Conservation (phyloP, 768 basidiomycete species). For the Favolaschia claudopus region DNA sequence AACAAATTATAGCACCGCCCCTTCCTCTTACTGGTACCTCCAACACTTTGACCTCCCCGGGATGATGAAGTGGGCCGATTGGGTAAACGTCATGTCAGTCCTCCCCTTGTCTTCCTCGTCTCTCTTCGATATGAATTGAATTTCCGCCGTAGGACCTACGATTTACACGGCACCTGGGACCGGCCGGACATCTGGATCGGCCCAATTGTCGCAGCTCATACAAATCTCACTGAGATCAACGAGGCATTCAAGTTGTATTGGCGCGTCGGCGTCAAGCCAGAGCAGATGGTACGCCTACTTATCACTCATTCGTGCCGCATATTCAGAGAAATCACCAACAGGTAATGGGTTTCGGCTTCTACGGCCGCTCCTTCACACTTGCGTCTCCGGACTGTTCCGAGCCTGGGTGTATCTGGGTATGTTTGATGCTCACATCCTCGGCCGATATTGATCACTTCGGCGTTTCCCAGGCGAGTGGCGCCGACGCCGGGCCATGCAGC, state of each 20-base stretch:
- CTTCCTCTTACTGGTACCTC: slow-evolving; percentile 38
- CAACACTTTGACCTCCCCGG: slow-evolving; percentile 38
- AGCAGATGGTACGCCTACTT: slow-evolving; percentile 22
- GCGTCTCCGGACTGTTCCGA: slow-evolving; percentile 22
- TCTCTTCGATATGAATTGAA: slow-evolving; percentile 4
- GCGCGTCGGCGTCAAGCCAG: slow-evolving; percentile 29
- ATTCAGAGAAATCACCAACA: not conserved
- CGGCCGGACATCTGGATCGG: slow-evolving; percentile 25
- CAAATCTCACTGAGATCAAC: slow-evolving; percentile 34
- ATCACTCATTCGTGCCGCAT: not conserved
- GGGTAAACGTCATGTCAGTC: slow-evolving; percentile 22
- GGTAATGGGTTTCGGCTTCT: slow-evolving; percentile 36
- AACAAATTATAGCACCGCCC: slow-evolving; percentile 24
- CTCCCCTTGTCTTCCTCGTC: not conserved
- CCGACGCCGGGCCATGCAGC: slow-evolving; percentile 20
- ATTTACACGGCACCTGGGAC: slow-evolving; percentile 39
- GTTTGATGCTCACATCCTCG: not conserved
- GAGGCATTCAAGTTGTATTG: slow-evolving; percentile 31
- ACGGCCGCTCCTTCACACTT: slow-evolving; percentile 36
- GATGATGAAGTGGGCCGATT: slow-evolving; percentile 30
- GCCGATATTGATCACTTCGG: too few relatives aligned
- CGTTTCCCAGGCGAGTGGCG: slow-evolving; percentile 18
- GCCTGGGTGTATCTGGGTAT: slow-evolving; percentile 29
- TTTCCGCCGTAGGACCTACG: slow-evolving; percentile 39
- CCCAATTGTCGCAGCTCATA: slow-evolving; percentile 23